Base-by-base conservation (phyloP, 2,329 filamentous ascomycete genomes). In the Aspergillus brasiliensis region DNA sequence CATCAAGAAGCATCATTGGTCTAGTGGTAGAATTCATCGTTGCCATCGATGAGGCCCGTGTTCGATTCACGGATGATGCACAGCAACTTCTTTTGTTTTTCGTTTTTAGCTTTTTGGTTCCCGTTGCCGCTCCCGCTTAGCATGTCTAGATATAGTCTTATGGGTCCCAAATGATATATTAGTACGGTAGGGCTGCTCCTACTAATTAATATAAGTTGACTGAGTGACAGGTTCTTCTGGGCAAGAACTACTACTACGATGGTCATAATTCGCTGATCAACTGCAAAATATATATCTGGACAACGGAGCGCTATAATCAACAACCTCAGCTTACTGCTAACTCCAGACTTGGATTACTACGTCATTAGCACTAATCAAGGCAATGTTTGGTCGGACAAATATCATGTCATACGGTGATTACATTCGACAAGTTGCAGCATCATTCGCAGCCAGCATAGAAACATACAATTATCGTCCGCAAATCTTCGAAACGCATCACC, bases 1-100 rank as follows among this genome's bases (percentile, higher is more conserved):
- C 17, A 57, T 58, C 15, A 44, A 59, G 1, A 2, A 71, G 75
- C 75, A 77, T 76, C 73, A 75, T 76, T 77, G 75, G 75, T 77
- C 75, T 77, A 77, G 75, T 77, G 75, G 75, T 77, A 77, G 75
- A 77, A 77, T 77, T 77, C 74, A 69, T 77, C 74, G 74, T 77
- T 77, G 75, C 75, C 75, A 77, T 78, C 76, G 76, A 78, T 70
- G 76, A 77, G 76, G 75, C 76, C 75, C 76, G 75, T 75, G 76
- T 78, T 78, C 76, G 76, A 78, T 78, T 78, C 76, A 76, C 76
- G 76, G 76, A 77, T 76, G 75, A 77, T 78, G 76, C 75, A 77
- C 8, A 56, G n/a, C 21, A 40, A 56, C 69, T 68, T 64, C 62
- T 64, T 61, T 69, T 67, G 54, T 42, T 53, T 46, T 61, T 53